Base-by-base conservation (phyloP, 768 basidiomycete genomes). In the Suillus americanus region DNA sequence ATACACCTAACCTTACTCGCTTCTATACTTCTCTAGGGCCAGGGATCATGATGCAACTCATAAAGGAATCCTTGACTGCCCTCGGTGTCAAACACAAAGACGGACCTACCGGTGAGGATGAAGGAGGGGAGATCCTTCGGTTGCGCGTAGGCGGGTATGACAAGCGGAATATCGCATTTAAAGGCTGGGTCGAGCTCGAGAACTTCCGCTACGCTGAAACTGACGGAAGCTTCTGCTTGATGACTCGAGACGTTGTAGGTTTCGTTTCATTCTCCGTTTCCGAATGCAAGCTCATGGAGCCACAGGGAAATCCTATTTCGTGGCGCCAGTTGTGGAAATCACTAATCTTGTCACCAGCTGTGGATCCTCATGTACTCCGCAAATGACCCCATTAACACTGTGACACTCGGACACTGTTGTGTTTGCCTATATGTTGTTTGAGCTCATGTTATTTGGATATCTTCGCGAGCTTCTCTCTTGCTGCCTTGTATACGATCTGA, bases 321-420 rank as follows among this genome's bases (percentile, higher is more conserved):
- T 93, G 91, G 92, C 79, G 91, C 46, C 82, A 85, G 72, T 79
- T 93, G 43, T 94, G 91, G 89, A 91, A 87, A 71, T 79, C 78
- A 8, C 68, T 90, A 51, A 83, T 91, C 50, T 69, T 75, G 67
- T 85, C 85, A 12, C 74, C 79, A 0, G 70, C 71, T 1, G 79
- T 94, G 12, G 82, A 81, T 60, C 88, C 86, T 18, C 83, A 89
- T 75, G 90, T 93, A 7, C 70, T 81, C 61, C 67, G 70, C 51
- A 75, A 62, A 46, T 53, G 14, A 25, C 30, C 5, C 6, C 25
- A 59, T 41, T 30, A 7, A 9, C 40, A 18, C 38, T 28, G 13
- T 12, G 37, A 18, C 56, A 10, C 25, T 57, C 56, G 13, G 18
- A 40, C 16, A 40, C 38, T 40, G 7, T 18, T 14, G 6, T 25